These are phyloP conservation scores for Aspergillus ruber DNA, from an alignment of 2,329 filamentous ascomycete species.

Conservation along the genomic window DNA sequence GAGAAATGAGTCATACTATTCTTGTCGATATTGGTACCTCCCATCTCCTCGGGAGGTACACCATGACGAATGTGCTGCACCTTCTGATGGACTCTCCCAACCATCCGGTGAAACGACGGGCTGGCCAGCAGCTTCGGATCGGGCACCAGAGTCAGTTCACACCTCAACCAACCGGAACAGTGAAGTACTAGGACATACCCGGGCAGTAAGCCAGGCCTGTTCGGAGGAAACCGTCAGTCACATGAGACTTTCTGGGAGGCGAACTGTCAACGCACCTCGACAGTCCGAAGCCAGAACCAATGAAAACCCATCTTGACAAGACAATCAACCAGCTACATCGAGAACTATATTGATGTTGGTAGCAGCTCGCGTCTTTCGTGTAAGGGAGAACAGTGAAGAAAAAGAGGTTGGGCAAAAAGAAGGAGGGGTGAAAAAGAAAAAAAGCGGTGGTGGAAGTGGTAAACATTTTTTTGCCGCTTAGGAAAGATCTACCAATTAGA, in stretches of 20 bases:
- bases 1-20: constrained; percentile 17
- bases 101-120: constrained; percentile 38
- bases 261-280: constrained; percentile 26
- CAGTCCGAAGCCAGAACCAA: constrained; percentile 22
- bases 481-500: too few species aligned
- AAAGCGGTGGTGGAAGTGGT: too few species aligned
- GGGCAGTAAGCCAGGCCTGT: constrained; percentile 32
- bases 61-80: constrained; percentile 38
- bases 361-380: too few species aligned
- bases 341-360: too few species aligned
- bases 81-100: constrained; percentile 37
- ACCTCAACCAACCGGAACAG: background rate
- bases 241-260: background rate
- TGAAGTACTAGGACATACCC: constrained; percentile 22
- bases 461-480: too few species aligned
- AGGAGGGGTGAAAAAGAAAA: too few species aligned
- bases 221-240: constrained; percentile 8
- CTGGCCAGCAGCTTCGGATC: constrained; percentile 34
- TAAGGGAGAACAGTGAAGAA: too few species aligned
- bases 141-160: constrained; percentile 5
- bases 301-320: constrained; percentile 18
- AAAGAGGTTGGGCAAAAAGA: too few species aligned
- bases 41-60: constrained; percentile 37
- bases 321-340: too few species aligned
- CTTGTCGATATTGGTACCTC: constrained; percentile 36